Conservation (phyloP, 2,329 filamentous ascomycete genomes). For the Moelleriella libera region DNA sequence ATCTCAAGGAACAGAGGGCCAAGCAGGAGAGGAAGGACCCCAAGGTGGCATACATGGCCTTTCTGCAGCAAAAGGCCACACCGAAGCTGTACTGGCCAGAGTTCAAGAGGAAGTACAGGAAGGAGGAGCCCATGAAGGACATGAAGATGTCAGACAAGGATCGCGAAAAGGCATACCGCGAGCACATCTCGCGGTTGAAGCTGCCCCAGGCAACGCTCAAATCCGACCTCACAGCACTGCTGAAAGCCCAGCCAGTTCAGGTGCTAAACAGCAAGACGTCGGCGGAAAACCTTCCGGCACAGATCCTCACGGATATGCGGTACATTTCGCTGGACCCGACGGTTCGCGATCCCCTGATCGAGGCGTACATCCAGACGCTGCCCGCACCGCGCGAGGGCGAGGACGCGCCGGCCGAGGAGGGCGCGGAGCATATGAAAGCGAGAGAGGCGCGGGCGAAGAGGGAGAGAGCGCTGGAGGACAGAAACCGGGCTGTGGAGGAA, state of each 20-base stretch:
- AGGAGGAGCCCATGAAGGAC: slow-evolving; percentile 68
- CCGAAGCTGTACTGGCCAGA: slow-evolving; percentile 96
- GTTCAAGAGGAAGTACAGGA: slow-evolving; percentile 82
- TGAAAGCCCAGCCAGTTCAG: slow-evolving; percentile 45
- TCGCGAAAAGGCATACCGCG: slow-evolving; percentile 65
- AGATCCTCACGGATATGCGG: slow-evolving; percentile 51
- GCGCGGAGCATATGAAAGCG: slow-evolving; percentile 34
- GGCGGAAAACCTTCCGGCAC: slow-evolving; percentile 42
- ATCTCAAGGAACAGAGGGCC: slow-evolving; percentile 57
- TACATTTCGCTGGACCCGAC: slow-evolving; percentile 52
- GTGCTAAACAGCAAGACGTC: slow-evolving; percentile 46
- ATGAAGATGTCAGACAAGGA: slow-evolving; percentile 58
- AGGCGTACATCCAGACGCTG: slow-evolving; percentile 51
- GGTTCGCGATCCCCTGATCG: slow-evolving; percentile 49
- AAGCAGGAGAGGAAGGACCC: slow-evolving; percentile 73
- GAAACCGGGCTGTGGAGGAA: slow-evolving; percentile 47
- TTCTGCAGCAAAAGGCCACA: slow-evolving; percentile 70
- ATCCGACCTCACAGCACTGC: slow-evolving; percentile 50
- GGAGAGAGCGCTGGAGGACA: slow-evolving; percentile 53
- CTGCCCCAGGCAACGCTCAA: slow-evolving; percentile 52
- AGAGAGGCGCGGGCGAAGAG: slow-evolving; percentile 39
- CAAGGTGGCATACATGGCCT: slow-evolving; percentile 63
- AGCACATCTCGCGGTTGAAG: slow-evolving; percentile 55
- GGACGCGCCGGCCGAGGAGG: slow-evolving; percentile 27
- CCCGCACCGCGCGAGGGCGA: slow-evolving; percentile 38